Conservation (phyloP, 106 monocot species). For the Dendrobium huoshanense region DNA sequence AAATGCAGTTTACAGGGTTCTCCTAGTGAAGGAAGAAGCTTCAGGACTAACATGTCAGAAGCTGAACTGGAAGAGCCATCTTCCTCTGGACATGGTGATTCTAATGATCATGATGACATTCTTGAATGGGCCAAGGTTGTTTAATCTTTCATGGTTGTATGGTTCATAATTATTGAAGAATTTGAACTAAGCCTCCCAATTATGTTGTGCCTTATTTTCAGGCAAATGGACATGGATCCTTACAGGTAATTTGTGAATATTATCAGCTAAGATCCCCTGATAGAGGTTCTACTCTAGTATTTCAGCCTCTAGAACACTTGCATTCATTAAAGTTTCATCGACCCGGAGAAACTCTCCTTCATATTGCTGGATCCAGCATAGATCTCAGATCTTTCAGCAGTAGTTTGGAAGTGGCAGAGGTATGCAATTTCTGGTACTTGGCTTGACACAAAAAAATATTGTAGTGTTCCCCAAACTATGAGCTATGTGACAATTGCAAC, state of each 20-base stretch:
- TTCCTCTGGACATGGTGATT: slow-evolving; percentile 68
- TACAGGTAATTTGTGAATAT: slow-evolving; percentile 84
- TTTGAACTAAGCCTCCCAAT: not conserved
- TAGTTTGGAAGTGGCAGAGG: slow-evolving; percentile 79
- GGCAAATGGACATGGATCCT: slow-evolving; percentile 72
- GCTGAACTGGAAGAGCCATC: slow-evolving; percentile 70
- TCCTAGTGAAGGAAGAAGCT: slow-evolving; percentile 51
- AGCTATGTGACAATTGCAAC: not conserved
- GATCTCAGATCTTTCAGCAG: slow-evolving; percentile 70
- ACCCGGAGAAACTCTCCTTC: slow-evolving; percentile 77
- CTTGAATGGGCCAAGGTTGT: slow-evolving; percentile 90
- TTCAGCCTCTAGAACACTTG: slow-evolving; percentile 93
- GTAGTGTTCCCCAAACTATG: not conserved
- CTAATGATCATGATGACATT: slow-evolving; percentile 47
- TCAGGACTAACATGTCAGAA: slow-evolving; percentile 51
- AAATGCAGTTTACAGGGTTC: slow-evolving; percentile 46
- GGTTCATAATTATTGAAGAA: not conserved
- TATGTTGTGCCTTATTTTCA: slow-evolving; percentile 20
- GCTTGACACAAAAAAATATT: not conserved
- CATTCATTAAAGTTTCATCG: slow-evolving; percentile 82
- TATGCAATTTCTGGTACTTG: slow-evolving; percentile 19
- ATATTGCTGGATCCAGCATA: slow-evolving; percentile 75
- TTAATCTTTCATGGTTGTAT: not conserved
- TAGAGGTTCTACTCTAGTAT: slow-evolving; percentile 79
- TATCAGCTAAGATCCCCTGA: slow-evolving; percentile 62